A percentile compares a stretch with the other conserved stretches of the same genome.
Evolutionary conservation across 257 asterid genomes (phyloP).

Genomic region (Parsonsia alboflavescens): DNA sequence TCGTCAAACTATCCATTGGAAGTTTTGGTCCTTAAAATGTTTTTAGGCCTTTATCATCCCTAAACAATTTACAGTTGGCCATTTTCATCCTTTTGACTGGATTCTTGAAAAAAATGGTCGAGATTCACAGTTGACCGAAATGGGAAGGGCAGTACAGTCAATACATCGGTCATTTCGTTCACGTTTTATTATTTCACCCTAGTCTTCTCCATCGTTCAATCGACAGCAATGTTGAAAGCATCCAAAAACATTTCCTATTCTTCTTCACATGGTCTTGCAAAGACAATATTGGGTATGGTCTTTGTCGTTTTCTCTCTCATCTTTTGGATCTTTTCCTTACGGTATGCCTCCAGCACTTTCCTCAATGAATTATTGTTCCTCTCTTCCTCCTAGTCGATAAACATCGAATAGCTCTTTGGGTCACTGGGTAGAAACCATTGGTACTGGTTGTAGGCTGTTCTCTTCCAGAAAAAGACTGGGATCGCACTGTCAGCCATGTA

Average conservation of each 20-base stretch:
- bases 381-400: slow-evolving; percentile 58
- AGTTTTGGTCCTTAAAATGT: too few relatives aligned
- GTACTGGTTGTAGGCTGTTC: slow-evolving; percentile 67
- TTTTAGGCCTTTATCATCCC: too few relatives aligned
- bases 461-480: slow-evolving; percentile 70
- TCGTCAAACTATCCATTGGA: too few relatives aligned
- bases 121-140: too few relatives aligned
- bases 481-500: slow-evolving; percentile 81
- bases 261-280: slow-evolving; percentile 46
- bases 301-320: slow-evolving; percentile 76
- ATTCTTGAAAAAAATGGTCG: too few relatives aligned
- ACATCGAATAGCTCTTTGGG: slow-evolving; percentile 75
- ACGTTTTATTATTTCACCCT: too few relatives aligned
- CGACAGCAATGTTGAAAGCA: slow-evolving; percentile 85
- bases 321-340: slow-evolving; percentile 47
- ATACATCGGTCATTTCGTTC: too few relatives aligned
- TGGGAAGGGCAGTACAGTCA: too few relatives aligned
- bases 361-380: slow-evolving; percentile 53
- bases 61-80: too few relatives aligned
- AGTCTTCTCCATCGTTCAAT: slow-evolving; percentile 69
- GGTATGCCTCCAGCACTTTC: slow-evolving; percentile 43
- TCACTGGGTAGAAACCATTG: slow-evolving; percentile 83
- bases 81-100: too few relatives aligned
- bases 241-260: slow-evolving; percentile 51
- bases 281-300: slow-evolving; percentile 64